Base-by-base conservation (phyloP, 1,284 basidiomycete species). In the Leccinum pachyderme region DNA sequence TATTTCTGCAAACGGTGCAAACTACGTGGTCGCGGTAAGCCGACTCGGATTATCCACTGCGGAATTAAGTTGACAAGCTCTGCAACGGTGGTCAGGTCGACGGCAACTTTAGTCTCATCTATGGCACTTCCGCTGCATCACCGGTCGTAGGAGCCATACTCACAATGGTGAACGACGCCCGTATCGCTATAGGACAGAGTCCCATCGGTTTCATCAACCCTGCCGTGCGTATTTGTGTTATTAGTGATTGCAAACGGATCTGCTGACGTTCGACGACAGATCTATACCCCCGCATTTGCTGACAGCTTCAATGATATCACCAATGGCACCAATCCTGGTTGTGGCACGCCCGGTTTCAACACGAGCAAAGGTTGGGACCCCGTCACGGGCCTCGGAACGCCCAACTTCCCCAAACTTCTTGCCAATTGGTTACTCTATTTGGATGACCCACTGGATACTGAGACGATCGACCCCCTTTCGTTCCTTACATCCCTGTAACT, bases 151-250 rank as follows among this genome's bases (percentile, higher is more conserved):
- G 74, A 15, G 66, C 75, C 11, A 73, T 82, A 37, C 61, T 82
- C 29, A 67, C 78, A 0, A 67, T 81, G 62, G 64, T 83, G 35
- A 82, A 82, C 57, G 81, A 82, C 61, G 76, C 75, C 2, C 71
- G 77, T 25, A 59, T 79, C 27, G 65, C 68, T 3, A 1, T 44
- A 3, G 69, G 70, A 7, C 78, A 77, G 65, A 59, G 58, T 0
- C 57, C 77, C 1, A 68, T 80, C 31, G 74, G 74, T 35, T 75
- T 75, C 56, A 74, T 77, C 44, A 78, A 76, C 44, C 69, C 73
- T 44, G 41, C 54, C 4, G 73, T 74, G 46, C 3, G 67, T 35
- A 13, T 31, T 31, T 27, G 25, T 25, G 11, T 32, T 46, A 5
- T 7, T 7, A 6, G 7, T 3, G 7, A 49, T n/a, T 2, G 13